Evolutionary conservation across 2,329 filamentous ascomycete species (phyloP).

Genomic region (Penicillium rolfsii): DNA sequence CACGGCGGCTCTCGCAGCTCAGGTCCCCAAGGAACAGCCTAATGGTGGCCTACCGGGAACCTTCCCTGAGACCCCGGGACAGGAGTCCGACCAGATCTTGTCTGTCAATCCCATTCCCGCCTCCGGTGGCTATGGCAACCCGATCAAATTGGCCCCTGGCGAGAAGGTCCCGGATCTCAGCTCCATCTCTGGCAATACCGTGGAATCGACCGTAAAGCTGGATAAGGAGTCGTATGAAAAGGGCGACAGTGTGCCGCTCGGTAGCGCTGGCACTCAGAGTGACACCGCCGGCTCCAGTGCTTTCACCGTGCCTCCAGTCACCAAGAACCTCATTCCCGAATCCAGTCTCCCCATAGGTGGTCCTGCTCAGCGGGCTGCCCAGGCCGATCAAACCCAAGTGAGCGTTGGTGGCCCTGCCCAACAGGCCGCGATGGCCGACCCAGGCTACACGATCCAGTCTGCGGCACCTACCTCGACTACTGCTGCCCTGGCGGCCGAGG

Average conservation of each 20-base stretch:
- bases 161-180: conserved; percentile 74
- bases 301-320: conserved; percentile 59
- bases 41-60: conserved; percentile 60
- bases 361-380: conserved; percentile 28
- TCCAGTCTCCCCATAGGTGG: conserved; percentile 73
- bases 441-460: conserved; percentile 57
- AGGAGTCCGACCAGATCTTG: conserved; percentile 47
- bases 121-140: conserved; percentile 68
- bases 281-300: conserved; percentile 40
- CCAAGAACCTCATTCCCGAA: conserved; percentile 74
- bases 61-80: conserved; percentile 72
- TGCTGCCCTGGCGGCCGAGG: conserved; percentile 48
- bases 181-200: conserved; percentile 68
- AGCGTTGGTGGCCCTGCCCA: conserved; percentile 25
- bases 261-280: conserved; percentile 50
- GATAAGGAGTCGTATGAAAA: conserved; percentile 88
- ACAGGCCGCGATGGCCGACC: conserved; percentile 48
- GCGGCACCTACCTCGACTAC: conserved; percentile 54
- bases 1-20: conserved; percentile 60
- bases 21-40: conserved; percentile 63
- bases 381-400: conserved; percentile 46
- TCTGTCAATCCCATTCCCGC: conserved; percentile 63
- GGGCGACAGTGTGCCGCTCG: conserved; percentile 57
- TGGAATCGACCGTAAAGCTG: conserved; percentile 66
- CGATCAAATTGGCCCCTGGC: conserved; percentile 75